Conservation (phyloP, 2,329 filamentous ascomycete genomes). For the Aspergillus sp. region DNA sequence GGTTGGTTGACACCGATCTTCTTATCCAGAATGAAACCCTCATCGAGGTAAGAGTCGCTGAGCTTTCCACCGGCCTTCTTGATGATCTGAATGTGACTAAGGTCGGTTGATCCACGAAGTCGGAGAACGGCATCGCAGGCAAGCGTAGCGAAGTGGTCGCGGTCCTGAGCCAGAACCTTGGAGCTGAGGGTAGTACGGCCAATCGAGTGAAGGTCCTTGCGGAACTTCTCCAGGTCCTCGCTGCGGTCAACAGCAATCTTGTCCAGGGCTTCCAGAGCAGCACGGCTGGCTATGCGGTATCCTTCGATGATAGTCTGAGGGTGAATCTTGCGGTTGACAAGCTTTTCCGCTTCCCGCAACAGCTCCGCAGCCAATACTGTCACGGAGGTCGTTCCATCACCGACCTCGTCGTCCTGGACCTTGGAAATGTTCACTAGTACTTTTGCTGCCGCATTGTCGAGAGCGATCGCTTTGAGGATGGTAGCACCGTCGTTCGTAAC, state of each 20-base stretch:
- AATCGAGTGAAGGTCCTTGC: conserved; percentile 84
- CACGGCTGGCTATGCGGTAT: conserved; percentile 92
- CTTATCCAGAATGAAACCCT: conserved; percentile 98
- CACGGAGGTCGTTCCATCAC: conserved; percentile 97
- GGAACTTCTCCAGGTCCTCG: conserved; percentile 77
- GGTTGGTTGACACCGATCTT: conserved; percentile 99
- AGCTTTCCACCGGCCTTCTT: conserved; percentile 99
- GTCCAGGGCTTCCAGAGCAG: conserved; percentile 80
- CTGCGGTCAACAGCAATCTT: conserved; percentile 87
- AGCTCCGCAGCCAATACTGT: conserved; percentile 93
- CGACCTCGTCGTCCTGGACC: conserved; percentile 97
- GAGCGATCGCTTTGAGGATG: conserved; percentile 95
- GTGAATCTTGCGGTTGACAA: conserved; percentile 98
- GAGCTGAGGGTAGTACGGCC: conserved; percentile 94
- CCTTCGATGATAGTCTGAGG: conserved; percentile 99
- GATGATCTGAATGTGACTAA: conserved; percentile 98
- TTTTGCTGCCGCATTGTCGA: conserved; percentile 97
- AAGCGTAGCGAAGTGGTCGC: conserved; percentile 84
- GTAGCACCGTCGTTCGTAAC: conserved; percentile 99
- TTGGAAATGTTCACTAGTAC: conserved; percentile 99
- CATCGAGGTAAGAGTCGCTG: conserved; percentile 94
- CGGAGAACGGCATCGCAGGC: conserved; percentile 90
- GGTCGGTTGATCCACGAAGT: conserved; percentile 84
- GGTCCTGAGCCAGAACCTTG: conserved; percentile 92
- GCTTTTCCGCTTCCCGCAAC: conserved; percentile 91